Evolutionary conservation across 305 asterid genomes (phyloP).

Genomic region (Fraxinus xanthoxyloides): DNA sequence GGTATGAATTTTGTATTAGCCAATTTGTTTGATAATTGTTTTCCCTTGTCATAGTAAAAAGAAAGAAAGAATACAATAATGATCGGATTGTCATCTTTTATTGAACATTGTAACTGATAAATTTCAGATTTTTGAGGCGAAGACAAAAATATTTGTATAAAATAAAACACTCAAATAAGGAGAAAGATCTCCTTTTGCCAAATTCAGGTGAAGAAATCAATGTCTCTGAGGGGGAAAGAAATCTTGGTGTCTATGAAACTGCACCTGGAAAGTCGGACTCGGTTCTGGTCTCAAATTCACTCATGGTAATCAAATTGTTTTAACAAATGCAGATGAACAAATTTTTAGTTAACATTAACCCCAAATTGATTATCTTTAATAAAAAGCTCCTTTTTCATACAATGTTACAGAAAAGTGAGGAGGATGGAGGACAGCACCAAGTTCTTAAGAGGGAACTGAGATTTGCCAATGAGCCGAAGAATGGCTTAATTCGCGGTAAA

Average conservation of each 20-base stretch:
- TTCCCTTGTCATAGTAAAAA: not conserved
- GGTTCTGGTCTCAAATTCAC: constrained; percentile 9
- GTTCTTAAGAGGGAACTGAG: constrained; percentile 10
- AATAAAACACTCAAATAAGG: constrained; percentile 16
- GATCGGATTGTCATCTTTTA: not conserved
- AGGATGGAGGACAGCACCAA: constrained; percentile 13
- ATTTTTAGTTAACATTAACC: not conserved
- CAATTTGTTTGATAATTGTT: not conserved
- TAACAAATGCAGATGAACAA: not conserved
- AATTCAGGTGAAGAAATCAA: constrained; percentile 24
- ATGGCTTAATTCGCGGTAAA: constrained; percentile 16
- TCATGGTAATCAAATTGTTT: constrained; percentile 18
- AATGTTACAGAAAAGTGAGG: constrained; percentile 28
- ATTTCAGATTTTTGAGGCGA: constrained; percentile 53
- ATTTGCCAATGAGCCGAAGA: not conserved
- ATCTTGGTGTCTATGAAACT: constrained; percentile 8
- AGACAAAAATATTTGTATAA: constrained; percentile 29
- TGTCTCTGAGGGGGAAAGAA: constrained; percentile 13
- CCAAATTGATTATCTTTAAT: not conserved
- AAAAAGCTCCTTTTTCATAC: not conserved
- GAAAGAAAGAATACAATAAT: not conserved
- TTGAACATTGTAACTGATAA: not conserved
- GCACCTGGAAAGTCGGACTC: constrained; percentile 17
- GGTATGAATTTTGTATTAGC: constrained; percentile 28
- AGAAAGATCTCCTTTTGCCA: constrained; percentile 12